Evolutionary conservation across 2,329 filamentous ascomycete species (phyloP), one percentile per base, ranked within the genome.

Genomic region (Coccinonectria pachysandricola): DNA sequence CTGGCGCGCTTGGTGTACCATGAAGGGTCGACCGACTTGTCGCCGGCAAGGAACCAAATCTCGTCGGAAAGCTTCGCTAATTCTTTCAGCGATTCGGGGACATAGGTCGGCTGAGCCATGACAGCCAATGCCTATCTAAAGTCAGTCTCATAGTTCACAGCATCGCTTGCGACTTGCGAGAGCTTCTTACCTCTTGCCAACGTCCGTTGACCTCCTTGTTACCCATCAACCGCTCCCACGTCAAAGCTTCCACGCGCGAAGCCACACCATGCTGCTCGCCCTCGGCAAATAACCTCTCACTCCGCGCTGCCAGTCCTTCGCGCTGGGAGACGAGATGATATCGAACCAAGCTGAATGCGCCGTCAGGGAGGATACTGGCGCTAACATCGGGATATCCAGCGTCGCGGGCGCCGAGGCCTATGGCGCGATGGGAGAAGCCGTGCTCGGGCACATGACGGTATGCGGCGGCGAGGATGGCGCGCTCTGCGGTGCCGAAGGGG

Each of bases 181-280:
- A n/a, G n/a, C n/a, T n/a, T 56, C 67, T 38, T 57, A 91, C 85
- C 70, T 92, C 85, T 59, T 93, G 83, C 85, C 84, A 94, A 26
- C 78, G 71, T 33, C 72, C 67, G 27, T 88, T 71, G 16, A 95
- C 61, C 7, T 75, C 64, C 32, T 56, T 59, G 52, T 96, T 96
- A 24, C 71, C 81, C 46, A 74, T 63, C 43, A 98, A 56, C 23
- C 91, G 65, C 53, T 80, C 77, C 71, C 91, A 76, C 2, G 83
- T 70, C 46, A 96, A 54, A 1, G 60, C 58, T 46, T 79, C 75
- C 5, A 92, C 75, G 48, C 76, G 85, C 4, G 63, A 62, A 8
- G 72, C 68, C 3, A 80, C 56, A 4, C 64, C 62, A 24, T 64
- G 39, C 31, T 52, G 38, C 7, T 51, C 40, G 11, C 40, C 43